Base-by-base conservation (phyloP, 1,284 basidiomycete species). In the Sphaerobolus stellatus region DNA sequence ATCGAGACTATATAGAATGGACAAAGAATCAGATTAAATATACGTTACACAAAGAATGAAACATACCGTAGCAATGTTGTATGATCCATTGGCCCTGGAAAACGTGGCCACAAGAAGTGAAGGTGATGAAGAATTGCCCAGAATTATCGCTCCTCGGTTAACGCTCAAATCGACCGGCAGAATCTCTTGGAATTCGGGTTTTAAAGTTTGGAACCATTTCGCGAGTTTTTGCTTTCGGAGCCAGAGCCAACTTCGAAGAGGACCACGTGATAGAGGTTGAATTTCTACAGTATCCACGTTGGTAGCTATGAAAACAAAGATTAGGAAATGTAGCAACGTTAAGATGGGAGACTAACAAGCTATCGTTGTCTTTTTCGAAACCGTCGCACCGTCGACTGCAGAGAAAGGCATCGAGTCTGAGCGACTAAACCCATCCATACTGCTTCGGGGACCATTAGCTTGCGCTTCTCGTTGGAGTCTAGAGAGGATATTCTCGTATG, bases 91-190 rank as follows among this genome's bases (percentile, higher is more conserved):
- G 1, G 84, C 84, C 24, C 75, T 76, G 52, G 81, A 75, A 61
- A 94, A 94, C 65, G 92, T 90, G 1, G 83, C 81, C 18, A 95
- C 84, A 25, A 95, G 75, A 13, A 96, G 73, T 62, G 78, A 87
- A 1, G 90, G 87, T 0, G 92, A 94, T 0, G 93, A 90, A 22
- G 82, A 73, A 69, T 94, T 96, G 7, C 94, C 94, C 31, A 87
- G 80, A 9, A 90, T 81, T 43, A 97, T 82, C 11, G 86, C 86
- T 16, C 91, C 90, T 50, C 85, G 90, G 18, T 75, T 75, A 14
- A 88, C 76, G 55, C 84, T 79, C 48, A 96, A 75, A 33, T 91
- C 90, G 54, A 95, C 68, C 1, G 94, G 94, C 7, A 96, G 72
- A 13, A 93, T 71, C 63, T 93, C 60, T 86, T 88, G 25, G 83